Base-by-base conservation (phyloP, 108 stramenopile species). In the Pseudonitzschia pungens region DNA sequence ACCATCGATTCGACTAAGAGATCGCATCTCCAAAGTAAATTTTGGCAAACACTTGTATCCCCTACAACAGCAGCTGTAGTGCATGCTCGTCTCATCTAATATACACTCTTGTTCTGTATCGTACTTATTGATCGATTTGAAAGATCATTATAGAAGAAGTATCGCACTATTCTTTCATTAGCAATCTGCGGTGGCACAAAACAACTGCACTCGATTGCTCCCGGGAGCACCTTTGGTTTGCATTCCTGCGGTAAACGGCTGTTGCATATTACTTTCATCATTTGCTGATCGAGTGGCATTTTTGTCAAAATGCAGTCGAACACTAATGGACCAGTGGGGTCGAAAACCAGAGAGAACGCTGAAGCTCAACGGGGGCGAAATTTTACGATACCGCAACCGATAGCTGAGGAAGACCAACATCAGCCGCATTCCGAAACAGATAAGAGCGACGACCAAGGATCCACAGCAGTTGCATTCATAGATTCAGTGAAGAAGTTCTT, bases 401-500 rank as follows among this genome's bases (percentile, higher is more conserved):
- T 62, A 40, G 60, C 60, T 6, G 60, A 62, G 31, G 60, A 33
- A 41, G 60, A 62, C 26, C 32, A 62, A 62, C 60, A 62, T 18
- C 60, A 62, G 14, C 53, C n/a, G 24, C 60, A 62, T 40, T 40
- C 36, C 29, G n/a, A n/a, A 62, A 18, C 18, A 29, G 33, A 10
- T 16, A 29, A 40, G 16, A 18, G 14, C 40, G 29, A 58, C 27
- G 16, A 62, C 20, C 11, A 62, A 62, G 32, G 14, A 62, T 62
- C 60, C 18, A 14, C 18, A 28, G 48, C 43, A 48, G 42, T 45
- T 0, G 0, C 66, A 29, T 67, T 67, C 43, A 67, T 67, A 28
- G 44, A 67, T 48, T 67, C 75, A 4, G 75, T 76, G 14, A 69
- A 69, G 33, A 62, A 58, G 20, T 43, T 76, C 20, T 64, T 76